These are phyloP conservation scores for Pseudevernia furfuracea DNA, from an alignment of 495 filamentous ascomycete species.

Conservation along the genomic window DNA sequence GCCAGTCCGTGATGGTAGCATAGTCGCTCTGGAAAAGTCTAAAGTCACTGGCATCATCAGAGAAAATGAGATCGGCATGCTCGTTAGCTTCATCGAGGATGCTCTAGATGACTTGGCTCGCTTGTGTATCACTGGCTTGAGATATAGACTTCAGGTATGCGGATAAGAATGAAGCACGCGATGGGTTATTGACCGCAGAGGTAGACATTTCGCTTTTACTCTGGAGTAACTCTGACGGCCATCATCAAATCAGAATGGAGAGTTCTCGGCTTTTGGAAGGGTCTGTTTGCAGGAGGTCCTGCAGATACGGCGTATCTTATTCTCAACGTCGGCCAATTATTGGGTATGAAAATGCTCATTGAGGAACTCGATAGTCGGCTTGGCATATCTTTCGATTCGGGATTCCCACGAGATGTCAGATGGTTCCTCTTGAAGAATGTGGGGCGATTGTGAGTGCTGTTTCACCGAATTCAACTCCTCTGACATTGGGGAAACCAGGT, in stretches of 20 bases:
- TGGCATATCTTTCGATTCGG: neutral
- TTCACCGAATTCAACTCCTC: neutral
- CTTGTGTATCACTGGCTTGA: conserved; percentile 40
- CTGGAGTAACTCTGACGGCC: conserved; percentile 34
- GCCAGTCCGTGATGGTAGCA: conserved; percentile 10
- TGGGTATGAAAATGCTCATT: neutral
- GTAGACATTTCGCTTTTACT: conserved; percentile 44
- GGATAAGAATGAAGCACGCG: neutral
- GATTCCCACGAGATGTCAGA: neutral
- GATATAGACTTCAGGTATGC: conserved; percentile 42
- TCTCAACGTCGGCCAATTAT: conserved; percentile 1
- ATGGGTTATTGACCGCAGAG: conserved; percentile 3
- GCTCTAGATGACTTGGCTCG: conserved; percentile 38
- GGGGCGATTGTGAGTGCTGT: neutral
- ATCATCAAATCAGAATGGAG: conserved; percentile 37
- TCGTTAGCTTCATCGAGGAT: conserved; percentile 39
- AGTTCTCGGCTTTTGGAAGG: conserved; percentile 31
- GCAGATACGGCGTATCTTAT: conserved; percentile 27
- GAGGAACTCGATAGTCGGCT: neutral
- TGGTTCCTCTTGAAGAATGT: neutral
- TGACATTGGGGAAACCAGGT: conserved; percentile 5
- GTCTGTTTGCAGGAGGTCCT: conserved; percentile 42
- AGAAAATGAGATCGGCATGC: conserved; percentile 46
- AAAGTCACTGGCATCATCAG: conserved; percentile 38
- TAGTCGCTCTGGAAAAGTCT: conserved; percentile 32